Conservation (phyloP, 345 rosid species). For the Aquilaria yunnanensis region DNA sequence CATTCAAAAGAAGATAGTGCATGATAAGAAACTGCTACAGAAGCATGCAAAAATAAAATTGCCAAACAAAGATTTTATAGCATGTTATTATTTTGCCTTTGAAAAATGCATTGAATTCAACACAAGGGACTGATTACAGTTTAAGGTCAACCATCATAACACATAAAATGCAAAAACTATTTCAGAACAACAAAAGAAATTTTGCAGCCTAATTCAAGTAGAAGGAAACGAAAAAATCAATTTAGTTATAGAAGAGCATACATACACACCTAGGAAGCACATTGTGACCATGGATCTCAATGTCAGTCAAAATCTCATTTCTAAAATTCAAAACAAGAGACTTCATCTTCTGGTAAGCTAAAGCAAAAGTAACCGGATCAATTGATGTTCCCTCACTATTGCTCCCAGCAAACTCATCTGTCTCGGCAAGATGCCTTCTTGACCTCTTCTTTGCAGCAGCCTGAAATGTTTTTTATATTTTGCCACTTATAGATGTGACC, state of each 20-base stretch:
- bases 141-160: background rate
- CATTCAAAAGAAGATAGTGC: no score
- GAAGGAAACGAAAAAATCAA: background rate
- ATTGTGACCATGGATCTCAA: constrained; percentile 71
- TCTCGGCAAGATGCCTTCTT: constrained; percentile 65
- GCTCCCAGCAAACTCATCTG: constrained; percentile 61
- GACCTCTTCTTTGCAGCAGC: constrained; percentile 85
- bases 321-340: constrained; percentile 53
- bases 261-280: constrained; percentile 72
- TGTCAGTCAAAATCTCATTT: constrained; percentile 77
- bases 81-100: no score
- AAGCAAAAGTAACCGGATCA: constrained; percentile 42
- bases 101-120: no score
- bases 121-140: no score
- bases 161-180: background rate
- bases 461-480: constrained; percentile 31
- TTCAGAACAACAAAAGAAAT: background rate
- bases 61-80: no score
- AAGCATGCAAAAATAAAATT: no score
- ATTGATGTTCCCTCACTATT: constrained; percentile 39
- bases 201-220: background rate
- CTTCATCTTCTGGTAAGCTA: constrained; percentile 82
- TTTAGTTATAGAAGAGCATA: background rate
- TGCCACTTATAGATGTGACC: constrained; percentile 5
- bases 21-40: no score